Conservation (phyloP, 2,329 filamentous ascomycete species). For the Rhynchosporium graminicola region DNA sequence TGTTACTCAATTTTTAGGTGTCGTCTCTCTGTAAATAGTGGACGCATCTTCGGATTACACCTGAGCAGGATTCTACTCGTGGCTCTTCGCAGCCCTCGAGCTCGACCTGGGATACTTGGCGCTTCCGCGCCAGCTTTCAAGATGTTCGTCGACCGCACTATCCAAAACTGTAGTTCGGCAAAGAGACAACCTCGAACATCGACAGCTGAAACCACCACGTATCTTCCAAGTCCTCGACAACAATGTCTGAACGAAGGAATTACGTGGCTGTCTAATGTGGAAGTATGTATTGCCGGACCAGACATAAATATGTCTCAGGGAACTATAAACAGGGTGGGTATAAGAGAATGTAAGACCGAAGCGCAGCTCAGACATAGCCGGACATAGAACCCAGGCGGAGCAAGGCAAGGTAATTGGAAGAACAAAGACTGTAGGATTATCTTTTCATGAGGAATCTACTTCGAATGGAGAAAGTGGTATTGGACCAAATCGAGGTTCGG, state of each 20-base stretch:
- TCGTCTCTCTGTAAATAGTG: neutral
- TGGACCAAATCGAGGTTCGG: neutral
- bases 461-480: neutral
- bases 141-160: constrained; percentile 10
- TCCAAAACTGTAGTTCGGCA: neutral
- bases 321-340: neutral
- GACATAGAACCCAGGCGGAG: neutral
- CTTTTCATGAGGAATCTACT: constrained; percentile 6
- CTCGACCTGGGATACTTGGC: constrained; percentile 21
- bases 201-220: neutral
- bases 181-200: neutral
- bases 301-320: constrained; percentile 1
- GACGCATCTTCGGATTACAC: constrained; percentile 15
- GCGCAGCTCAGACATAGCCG: neutral
- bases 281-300: neutral
- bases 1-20: no score
- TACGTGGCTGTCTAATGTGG: neutral
- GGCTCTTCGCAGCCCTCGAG: constrained; percentile 16
- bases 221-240: neutral
- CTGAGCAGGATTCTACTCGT: constrained; percentile 21
- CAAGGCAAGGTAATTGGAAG: neutral
- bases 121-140: constrained; percentile 20
- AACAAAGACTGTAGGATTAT: constrained; percentile 11
- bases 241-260: neutral
- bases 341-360: neutral